Evolutionary conservation across 495 filamentous ascomycete species (phyloP), one percentile per base, ranked within the genome.

Genomic region (Xylaria scruposa): DNA sequence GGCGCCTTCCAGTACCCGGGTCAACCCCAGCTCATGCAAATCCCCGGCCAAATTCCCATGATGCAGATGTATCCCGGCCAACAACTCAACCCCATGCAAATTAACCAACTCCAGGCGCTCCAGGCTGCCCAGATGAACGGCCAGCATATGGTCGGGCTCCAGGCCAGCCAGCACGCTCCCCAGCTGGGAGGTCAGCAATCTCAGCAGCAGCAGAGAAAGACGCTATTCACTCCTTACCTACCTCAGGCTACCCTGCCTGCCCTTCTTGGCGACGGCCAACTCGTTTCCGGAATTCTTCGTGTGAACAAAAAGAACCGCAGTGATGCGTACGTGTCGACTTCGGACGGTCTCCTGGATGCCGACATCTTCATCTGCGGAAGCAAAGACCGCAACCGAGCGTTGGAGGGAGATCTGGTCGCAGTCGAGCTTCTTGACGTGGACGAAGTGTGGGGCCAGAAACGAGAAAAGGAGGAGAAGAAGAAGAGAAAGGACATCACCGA

Each of bases 271-370:
- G 94, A 98, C 74, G 96, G 95, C 17, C 94, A 97, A 78, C 90
- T 99, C 58, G 96, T 99, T 47, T 93, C 96, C 61, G 96, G 96
- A 85, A 94, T 98, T 75, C 91, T 99, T 51, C 92, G 96, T 56
- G 96, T 99, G 68, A 99, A 99, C 87, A 99, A 98, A 86, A 99
- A 99, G 87, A 99, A 99, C 79, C 90, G 96, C 49, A 98, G 96
- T 73, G 97, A 99, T 80, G 96, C 96, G 5, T 99, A 99, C 75
- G 96, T 99, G 61, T 94, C 96, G 21, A 97, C 94, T 49, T 90
- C 92, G 49, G 96, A 99, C 80, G 89, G 89, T 44, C 81, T 90
- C 56, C 85, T 99, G 36, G 97, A 98, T 83, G 96, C 96, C 56
- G 96, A 99, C 81, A 99, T 99, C 75, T 99, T 99, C 81, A 99